Evolutionary conservation across 345 rosid species (phyloP).

Genomic region (Microcos paniculata): DNA sequence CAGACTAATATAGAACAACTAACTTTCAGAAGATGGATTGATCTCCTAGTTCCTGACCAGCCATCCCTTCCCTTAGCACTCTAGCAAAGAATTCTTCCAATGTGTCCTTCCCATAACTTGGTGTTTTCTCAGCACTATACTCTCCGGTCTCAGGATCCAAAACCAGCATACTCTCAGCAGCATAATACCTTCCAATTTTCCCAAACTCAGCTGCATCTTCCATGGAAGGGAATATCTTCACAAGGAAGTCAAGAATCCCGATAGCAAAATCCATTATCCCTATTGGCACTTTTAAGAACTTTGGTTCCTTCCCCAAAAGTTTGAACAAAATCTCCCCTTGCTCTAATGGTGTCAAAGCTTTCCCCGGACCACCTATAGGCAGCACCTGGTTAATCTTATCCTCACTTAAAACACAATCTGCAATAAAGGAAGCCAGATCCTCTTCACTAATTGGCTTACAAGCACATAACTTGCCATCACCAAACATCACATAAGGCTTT

Average conservation of each 20-base stretch:
- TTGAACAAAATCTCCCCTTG: constrained; percentile 85
- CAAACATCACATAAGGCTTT: constrained; percentile 96
- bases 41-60: constrained; percentile 93
- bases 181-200: constrained; percentile 91
- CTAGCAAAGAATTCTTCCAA: constrained; percentile 79
- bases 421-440: constrained; percentile 78
- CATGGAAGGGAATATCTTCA: constrained; percentile 68
- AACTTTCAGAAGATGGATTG: constrained; percentile 62
- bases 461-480: constrained; percentile 90
- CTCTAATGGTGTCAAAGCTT: constrained; percentile 83
- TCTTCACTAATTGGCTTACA: constrained; percentile 93
- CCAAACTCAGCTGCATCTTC: constrained; percentile 97
- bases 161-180: constrained; percentile 92
- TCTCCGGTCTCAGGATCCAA: constrained; percentile 84
- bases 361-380: constrained; percentile 97
- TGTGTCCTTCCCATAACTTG: constrained; percentile 85
- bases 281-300: constrained; percentile 87
- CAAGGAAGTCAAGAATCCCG: constrained; percentile 62
- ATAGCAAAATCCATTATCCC: constrained; percentile 90
- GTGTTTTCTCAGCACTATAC: constrained; percentile 81
- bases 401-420: constrained; percentile 76
- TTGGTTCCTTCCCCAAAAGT: constrained; percentile 74
- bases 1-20: not conserved
- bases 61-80: constrained; percentile 86
- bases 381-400: constrained; percentile 67